These are phyloP conservation scores for Heracleum sosnowskyi DNA, from an alignment of 129 eudicot species.

Conservation along the genomic window DNA sequence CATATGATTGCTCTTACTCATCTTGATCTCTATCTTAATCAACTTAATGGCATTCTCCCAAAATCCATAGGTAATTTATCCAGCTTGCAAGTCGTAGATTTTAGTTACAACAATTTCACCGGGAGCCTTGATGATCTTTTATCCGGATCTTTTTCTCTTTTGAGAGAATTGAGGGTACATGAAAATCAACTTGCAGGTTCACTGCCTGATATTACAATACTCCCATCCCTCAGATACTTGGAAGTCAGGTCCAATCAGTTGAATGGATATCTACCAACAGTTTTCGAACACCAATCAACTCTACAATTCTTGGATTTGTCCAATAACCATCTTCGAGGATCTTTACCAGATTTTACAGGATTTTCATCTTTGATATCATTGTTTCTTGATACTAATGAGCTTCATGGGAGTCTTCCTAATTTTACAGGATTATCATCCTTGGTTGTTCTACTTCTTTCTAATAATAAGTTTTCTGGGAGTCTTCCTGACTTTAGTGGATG, in stretches of 20 bases:
- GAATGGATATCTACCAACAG: background rate
- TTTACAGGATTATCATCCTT: too few relatives aligned
- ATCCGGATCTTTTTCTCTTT: too few relatives aligned
- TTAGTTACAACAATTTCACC: background rate
- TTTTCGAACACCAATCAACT: background rate
- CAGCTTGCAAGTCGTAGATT: background rate
- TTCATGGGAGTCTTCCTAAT: too few relatives aligned
- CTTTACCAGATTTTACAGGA: background rate
- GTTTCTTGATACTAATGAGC: background rate
- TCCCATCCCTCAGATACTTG: background rate
- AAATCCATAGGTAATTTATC: background rate
- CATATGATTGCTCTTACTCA: background rate
- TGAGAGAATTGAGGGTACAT: too few relatives aligned
- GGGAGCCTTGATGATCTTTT: too few relatives aligned
- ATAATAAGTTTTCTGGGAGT: background rate
- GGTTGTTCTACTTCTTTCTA: too few relatives aligned
- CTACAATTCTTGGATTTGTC: background rate
- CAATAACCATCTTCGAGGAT: background rate
- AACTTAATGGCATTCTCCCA: background rate
- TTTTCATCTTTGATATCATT: background rate
- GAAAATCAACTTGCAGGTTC: background rate
- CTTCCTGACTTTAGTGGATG: background rate
- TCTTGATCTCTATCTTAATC: background rate
- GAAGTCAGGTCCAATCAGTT: background rate
- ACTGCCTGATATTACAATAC: background rate